Percentiles rank a stretch among this genome's conserved stretches.
These are phyloP conservation scores for Rutstroemia sp. DNA, from an alignment of 2,329 filamentous ascomycete genomes.

Conservation along the genomic window DNA sequence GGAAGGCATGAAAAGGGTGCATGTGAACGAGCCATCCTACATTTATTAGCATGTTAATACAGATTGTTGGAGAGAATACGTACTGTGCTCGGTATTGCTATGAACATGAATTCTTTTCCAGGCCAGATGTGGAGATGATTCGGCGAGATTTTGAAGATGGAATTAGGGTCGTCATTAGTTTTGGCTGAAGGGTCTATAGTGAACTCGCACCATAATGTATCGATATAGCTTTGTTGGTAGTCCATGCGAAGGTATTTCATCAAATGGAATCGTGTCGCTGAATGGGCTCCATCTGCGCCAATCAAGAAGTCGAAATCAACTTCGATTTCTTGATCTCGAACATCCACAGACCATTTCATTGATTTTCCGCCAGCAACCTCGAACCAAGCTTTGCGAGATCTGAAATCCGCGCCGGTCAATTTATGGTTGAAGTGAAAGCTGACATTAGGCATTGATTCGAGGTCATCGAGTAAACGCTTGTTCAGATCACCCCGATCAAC, in stretches of 20 bases:
- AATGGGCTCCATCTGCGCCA: constrained; percentile 92
- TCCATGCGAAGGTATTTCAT: constrained; percentile 93
- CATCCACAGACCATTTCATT: constrained; percentile 14
- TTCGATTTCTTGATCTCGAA: constrained; percentile 56
- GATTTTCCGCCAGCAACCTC: constrained; percentile 45
- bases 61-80: neutral
- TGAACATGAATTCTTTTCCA: constrained; percentile 92
- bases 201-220: constrained; percentile 97
- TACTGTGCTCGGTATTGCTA: constrained; percentile 68
- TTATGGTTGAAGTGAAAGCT: constrained; percentile 91
- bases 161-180: constrained; percentile 27
- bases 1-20: constrained; percentile 82
- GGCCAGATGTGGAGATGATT: constrained; percentile 98
- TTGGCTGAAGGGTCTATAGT: constrained; percentile 44
- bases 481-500: constrained; percentile 82
- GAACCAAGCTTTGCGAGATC: constrained; percentile 75
- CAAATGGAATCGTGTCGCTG: constrained; percentile 80
- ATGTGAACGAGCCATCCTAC: constrained; percentile 87
- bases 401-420: constrained; percentile 82
- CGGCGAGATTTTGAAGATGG: constrained; percentile 71
- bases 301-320: constrained; percentile 88
- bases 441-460: constrained; percentile 82
- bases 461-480: constrained; percentile 70
- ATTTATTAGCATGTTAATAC: constrained; percentile 7
- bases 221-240: constrained; percentile 91